These are phyloP conservation scores for Trichoderma sp. DNA, from an alignment of 2,329 filamentous ascomycete species.

Conservation along the genomic window DNA sequence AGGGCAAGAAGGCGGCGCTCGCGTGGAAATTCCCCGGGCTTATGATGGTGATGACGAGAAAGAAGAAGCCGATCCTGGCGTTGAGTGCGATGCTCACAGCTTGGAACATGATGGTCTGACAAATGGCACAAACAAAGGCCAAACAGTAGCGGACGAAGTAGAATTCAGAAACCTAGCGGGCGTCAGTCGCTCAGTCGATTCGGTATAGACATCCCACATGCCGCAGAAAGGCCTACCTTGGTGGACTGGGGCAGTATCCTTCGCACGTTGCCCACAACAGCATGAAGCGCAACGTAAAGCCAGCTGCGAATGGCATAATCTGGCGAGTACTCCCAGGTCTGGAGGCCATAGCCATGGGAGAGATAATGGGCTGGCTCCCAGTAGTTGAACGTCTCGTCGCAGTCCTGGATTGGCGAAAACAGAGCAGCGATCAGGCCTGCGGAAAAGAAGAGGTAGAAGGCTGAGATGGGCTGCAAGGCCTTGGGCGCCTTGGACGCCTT, in stretches of 20 bases:
- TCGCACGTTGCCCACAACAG: conserved; percentile 66
- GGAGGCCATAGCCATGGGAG: conserved; percentile 85
- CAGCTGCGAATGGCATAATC: conserved; percentile 94
- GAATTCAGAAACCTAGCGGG: conserved; percentile 67
- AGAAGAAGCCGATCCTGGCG: conserved; percentile 80
- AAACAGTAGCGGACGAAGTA: conserved; percentile 80
- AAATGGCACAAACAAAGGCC: conserved; percentile 74
- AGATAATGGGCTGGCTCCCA: conserved; percentile 98
- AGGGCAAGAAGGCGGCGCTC: conserved; percentile 82
- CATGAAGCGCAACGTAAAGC: conserved; percentile 84
- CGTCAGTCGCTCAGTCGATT: not conserved
- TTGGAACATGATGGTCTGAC: conserved; percentile 79
- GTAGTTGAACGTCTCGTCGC: conserved; percentile 98
- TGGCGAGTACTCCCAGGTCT: conserved; percentile 99
- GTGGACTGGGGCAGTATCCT: conserved; percentile 62
- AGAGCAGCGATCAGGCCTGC: conserved; percentile 75
- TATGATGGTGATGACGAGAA: conserved; percentile 72
- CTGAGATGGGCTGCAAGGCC: conserved; percentile 68
- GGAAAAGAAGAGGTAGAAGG: conserved; percentile 77
- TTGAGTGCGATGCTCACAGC: conserved; percentile 76
- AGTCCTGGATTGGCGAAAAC: conserved; percentile 92
- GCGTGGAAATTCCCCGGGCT: conserved; percentile 95
- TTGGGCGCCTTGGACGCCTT: not conserved
- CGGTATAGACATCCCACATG: not conserved
- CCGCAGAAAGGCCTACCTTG: conserved; percentile 48